phyloP scores from a whole-genome alignment of 306 rosid genomes.

The apple (Malus domestica) region DNA sequence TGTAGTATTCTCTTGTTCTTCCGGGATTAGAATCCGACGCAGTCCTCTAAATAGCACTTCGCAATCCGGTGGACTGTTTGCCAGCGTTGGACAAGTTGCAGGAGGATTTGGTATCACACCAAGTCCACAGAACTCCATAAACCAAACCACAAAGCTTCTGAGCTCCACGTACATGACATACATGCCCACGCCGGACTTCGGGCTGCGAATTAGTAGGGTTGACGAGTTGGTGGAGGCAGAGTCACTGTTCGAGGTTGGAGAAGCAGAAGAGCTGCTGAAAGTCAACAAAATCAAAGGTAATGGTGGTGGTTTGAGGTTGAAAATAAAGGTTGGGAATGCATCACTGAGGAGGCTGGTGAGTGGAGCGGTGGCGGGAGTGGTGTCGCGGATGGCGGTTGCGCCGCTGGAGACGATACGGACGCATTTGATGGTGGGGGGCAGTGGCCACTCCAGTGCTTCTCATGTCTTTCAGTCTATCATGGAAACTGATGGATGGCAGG shows the following conservation, averaged over 20 bases:
- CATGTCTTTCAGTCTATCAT: slow-evolving; percentile 46
- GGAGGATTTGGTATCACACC: slow-evolving; percentile 22
- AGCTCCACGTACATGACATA: slow-evolving; percentile 18
- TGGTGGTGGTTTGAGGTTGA: slow-evolving; percentile 28
- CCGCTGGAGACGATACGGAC: slow-evolving; percentile 61
- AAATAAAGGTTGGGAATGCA: slow-evolving; percentile 40
- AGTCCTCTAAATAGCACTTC: not conserved
- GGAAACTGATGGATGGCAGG: slow-evolving; percentile 60
- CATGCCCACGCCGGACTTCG: slow-evolving; percentile 8
- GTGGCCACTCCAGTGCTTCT: slow-evolving; percentile 25
- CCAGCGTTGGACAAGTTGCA: slow-evolving; percentile 33
- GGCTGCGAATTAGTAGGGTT: not conserved
- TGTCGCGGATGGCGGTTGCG: slow-evolving; percentile 49
- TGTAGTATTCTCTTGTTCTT: slow-evolving; percentile 31
- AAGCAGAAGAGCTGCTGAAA: slow-evolving; percentile 3
- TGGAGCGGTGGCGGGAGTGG: slow-evolving; percentile 68
- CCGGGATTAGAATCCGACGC: slow-evolving; percentile 34
- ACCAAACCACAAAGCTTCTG: slow-evolving; percentile 8
- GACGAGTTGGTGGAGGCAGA: slow-evolving; percentile 9
- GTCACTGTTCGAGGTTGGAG: slow-evolving; percentile 14
- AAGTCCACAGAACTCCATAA: slow-evolving; percentile 6
- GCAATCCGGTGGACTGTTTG: slow-evolving; percentile 18
- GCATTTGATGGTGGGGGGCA: slow-evolving; percentile 57
- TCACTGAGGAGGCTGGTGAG: slow-evolving; percentile 51
- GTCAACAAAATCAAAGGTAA: not conserved